Percentiles rank a stretch among this genome's conserved stretches.
Conservation (phyloP, 192 early-diverging fungal species). For the Geranomyces variabilis region DNA sequence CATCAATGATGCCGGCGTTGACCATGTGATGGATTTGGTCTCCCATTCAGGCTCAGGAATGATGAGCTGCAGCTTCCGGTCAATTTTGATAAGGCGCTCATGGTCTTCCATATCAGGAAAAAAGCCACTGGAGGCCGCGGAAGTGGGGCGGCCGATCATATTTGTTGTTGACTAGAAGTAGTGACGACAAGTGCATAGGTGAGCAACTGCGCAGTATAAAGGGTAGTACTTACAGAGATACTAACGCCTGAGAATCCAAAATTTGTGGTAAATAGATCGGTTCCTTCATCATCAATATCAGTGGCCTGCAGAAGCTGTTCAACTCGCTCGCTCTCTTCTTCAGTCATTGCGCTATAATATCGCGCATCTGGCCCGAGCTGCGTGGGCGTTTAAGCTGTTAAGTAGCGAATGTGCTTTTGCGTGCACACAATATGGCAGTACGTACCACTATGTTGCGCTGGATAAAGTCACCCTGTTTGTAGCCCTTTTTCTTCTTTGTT, state of each 20-base stretch:
- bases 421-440: no score
- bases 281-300: constrained; percentile 26
- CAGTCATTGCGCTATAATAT: constrained; percentile 55
- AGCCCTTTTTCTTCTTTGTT: constrained; percentile 28
- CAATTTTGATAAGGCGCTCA: constrained; percentile 28
- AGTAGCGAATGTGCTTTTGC: no score
- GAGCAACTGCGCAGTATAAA: no score
- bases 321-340: constrained; percentile 49
- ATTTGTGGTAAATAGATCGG: no score
- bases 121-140: constrained; percentile 22
- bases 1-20: constrained; percentile 1
- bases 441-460: constrained; percentile 51
- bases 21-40: constrained; percentile 34
- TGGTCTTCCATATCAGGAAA: constrained; percentile 28
- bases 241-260: no score
- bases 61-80: constrained; percentile 34
- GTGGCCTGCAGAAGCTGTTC: constrained; percentile 33
- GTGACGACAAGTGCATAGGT: no score
- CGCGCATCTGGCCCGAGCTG: constrained; percentile 53
- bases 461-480: constrained; percentile 53
- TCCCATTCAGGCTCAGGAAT: constrained; percentile 38
- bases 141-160: constrained; percentile 4
- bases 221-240: no score
- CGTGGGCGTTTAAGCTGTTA: neutral
- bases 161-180: neutral